Percentiles rank a stretch among this genome's conserved stretches.
phyloP scores from a whole-genome alignment of 768 basidiomycete genomes.

The Rubroboletus pulcherrimus region DNA sequence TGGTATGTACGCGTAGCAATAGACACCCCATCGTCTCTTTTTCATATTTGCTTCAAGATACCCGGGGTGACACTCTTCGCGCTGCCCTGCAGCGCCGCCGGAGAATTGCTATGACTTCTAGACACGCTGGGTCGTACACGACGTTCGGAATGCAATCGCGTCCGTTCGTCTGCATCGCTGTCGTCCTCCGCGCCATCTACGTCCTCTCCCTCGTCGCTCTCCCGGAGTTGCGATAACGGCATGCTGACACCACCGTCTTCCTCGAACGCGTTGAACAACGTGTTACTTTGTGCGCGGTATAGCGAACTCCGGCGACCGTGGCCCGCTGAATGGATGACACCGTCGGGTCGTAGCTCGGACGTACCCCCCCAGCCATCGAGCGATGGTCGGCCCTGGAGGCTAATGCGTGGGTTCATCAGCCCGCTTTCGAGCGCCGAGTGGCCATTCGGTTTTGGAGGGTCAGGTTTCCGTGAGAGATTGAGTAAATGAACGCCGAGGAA shows the following conservation, averaged over 20 bases:
- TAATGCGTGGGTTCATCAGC: slow-evolving; percentile 73
- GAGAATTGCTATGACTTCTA: slow-evolving; percentile 56
- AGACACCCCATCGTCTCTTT: neutral
- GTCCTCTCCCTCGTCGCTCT: slow-evolving; percentile 61
- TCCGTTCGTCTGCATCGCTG: slow-evolving; percentile 45
- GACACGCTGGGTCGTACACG: slow-evolving; percentile 34
- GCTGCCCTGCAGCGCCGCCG: slow-evolving; percentile 32
- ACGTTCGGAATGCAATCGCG: slow-evolving; percentile 28
- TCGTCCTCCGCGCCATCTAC: slow-evolving; percentile 42
- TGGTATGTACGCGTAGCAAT: slow-evolving; percentile 15
- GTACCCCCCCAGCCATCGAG: slow-evolving; percentile 66
- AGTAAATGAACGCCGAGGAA: slow-evolving; percentile 97
- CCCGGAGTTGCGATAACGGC: slow-evolving; percentile 59
- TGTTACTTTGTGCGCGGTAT: slow-evolving; percentile 60
- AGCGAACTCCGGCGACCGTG: slow-evolving; percentile 67
- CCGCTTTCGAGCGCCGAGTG: slow-evolving; percentile 62
- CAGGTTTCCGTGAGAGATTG: slow-evolving; percentile 67
- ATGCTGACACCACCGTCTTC: slow-evolving; percentile 28
- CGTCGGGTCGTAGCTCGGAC: slow-evolving; percentile 30
- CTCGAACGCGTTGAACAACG: slow-evolving; percentile 75
- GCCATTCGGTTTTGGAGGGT: slow-evolving; percentile 39
- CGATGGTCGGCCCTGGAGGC: slow-evolving; percentile 76
- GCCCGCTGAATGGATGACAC: slow-evolving; percentile 28
- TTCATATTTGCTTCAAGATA: slow-evolving; percentile 8
- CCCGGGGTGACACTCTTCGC: slow-evolving; percentile 18